These are phyloP conservation scores for Cryptosporidium ubiquitum DNA, from an alignment of 169 alveolate species.

Conservation along the genomic window DNA sequence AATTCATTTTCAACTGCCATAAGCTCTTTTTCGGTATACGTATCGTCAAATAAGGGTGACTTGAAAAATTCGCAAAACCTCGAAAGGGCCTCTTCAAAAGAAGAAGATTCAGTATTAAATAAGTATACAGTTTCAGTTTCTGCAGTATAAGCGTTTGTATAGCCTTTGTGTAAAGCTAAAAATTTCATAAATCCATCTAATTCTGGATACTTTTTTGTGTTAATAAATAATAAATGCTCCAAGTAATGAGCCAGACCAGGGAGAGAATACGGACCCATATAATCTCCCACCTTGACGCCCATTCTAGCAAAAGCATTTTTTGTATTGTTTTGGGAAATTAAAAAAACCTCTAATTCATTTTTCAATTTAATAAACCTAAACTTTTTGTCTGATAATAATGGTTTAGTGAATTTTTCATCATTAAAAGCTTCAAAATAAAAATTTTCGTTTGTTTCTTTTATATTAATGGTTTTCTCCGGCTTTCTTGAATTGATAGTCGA, in stretches of 20 bases:
- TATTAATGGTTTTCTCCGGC: background rate
- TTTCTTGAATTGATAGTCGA: background rate
- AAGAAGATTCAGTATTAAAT: slow-evolving; percentile 78
- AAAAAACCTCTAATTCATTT: slow-evolving; percentile 81
- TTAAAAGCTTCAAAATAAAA: background rate
- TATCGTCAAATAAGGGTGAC: slow-evolving; percentile 80
- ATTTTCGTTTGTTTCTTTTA: background rate
- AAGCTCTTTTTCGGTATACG: slow-evolving; percentile 81
- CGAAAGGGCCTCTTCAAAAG: slow-evolving; percentile 80
- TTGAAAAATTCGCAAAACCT: slow-evolving; percentile 83
- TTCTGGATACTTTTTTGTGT: slow-evolving; percentile 86
- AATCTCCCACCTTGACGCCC: slow-evolving; percentile 83
- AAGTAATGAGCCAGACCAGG: slow-evolving; percentile 89
- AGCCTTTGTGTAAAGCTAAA: slow-evolving; percentile 80
- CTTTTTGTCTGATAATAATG: background rate
- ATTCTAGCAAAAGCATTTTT: slow-evolving; percentile 82
- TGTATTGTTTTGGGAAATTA: slow-evolving; percentile 79
- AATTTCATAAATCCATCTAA: slow-evolving; percentile 77
- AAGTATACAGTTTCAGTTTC: slow-evolving; percentile 78
- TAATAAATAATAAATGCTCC: slow-evolving; percentile 88
- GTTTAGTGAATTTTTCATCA: slow-evolving; percentile 40
- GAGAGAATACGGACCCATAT: slow-evolving; percentile 78
- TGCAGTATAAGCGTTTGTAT: slow-evolving; percentile 82
- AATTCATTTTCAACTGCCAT: slow-evolving; percentile 83
- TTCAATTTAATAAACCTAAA: slow-evolving; percentile 75